Conservation (phyloP, 2,329 filamentous ascomycete species). For the Chaetothyriales sp. region DNA sequence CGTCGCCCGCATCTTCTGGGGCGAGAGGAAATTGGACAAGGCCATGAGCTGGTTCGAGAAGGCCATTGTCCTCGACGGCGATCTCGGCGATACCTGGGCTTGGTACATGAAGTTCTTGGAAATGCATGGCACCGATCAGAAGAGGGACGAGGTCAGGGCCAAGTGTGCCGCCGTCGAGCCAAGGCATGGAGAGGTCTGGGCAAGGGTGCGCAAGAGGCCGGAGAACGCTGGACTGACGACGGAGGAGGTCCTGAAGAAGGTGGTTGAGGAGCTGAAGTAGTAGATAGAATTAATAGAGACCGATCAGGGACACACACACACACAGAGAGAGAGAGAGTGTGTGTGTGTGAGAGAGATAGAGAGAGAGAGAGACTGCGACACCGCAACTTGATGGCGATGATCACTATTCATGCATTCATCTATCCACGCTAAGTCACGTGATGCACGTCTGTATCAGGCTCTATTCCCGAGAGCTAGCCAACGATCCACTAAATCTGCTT, state of each 20-base stretch:
- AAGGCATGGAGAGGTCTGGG: constrained; percentile 85
- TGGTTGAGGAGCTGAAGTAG: constrained; percentile 43
- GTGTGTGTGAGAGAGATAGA: too few relatives aligned
- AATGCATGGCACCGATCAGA: constrained; percentile 90
- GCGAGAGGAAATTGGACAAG: constrained; percentile 79
- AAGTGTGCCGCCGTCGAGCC: constrained; percentile 78
- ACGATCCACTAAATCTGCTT: neutral
- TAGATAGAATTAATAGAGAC: too few relatives aligned
- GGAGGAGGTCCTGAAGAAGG: constrained; percentile 71
- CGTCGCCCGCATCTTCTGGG: constrained; percentile 92
- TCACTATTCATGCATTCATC: neutral
- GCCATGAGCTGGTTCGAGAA: constrained; percentile 97
- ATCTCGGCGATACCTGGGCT: constrained; percentile 85
- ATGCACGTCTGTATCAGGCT: neutral
- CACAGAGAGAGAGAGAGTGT: too few relatives aligned
- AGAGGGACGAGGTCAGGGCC: constrained; percentile 64
- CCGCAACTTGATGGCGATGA: too few relatives aligned
- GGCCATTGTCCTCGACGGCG: constrained; percentile 72
- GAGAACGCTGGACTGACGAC: constrained; percentile 57
- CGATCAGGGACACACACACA: too few relatives aligned
- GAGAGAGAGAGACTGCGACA: too few relatives aligned
- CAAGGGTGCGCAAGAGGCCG: constrained; percentile 70
- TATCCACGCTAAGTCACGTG: neutral
- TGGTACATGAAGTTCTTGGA: constrained; percentile 93
- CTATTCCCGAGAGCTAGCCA: neutral